Evolutionary conservation across 2,329 filamentous ascomycete species (phyloP).

Genomic region (Sporothrix brasiliensis): DNA sequence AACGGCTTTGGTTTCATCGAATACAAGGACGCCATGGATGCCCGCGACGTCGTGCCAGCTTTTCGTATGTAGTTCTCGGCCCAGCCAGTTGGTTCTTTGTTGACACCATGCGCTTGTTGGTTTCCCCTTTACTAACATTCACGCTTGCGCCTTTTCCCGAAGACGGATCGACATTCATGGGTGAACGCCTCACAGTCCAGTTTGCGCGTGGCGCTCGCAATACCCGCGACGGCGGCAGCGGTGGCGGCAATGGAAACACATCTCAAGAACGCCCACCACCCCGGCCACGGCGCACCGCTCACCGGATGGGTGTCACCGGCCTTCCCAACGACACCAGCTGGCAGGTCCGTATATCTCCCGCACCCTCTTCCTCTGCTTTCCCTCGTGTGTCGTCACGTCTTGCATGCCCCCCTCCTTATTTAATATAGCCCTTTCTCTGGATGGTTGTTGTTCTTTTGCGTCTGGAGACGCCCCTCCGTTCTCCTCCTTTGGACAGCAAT

Average conservation of each 20-base stretch:
- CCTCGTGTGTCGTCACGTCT: neutral
- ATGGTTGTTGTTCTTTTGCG: neutral
- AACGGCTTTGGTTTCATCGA: conserved; percentile 99
- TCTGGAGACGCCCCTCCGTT: neutral
- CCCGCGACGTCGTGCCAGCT: conserved; percentile 91
- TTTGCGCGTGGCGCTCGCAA: conserved; percentile 83
- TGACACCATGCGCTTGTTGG: conserved; percentile 35
- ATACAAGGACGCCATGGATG: conserved; percentile 98
- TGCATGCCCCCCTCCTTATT: neutral
- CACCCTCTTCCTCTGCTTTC: conserved; percentile 33
- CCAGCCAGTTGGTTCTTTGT: conserved; percentile 14
- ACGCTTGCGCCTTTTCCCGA: conserved; percentile 45
- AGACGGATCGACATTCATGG: conserved; percentile 99
- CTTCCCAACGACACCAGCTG: conserved; percentile 98
- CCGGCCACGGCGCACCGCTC: conserved; percentile 89
- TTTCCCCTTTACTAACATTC: conserved; percentile 36
- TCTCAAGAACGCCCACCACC: conserved; percentile 61
- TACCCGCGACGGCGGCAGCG: conserved; percentile 48
- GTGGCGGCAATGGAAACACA: conserved; percentile 47
- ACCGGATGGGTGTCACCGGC: conserved; percentile 96
- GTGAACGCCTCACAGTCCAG: conserved; percentile 94
- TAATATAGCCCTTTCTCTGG: conserved; percentile 9
- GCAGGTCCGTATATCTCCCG: conserved; percentile 80
- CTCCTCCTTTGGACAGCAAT: neutral
- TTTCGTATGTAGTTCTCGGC: conserved; percentile 17